Evolutionary conservation across 2,329 filamentous ascomycete genomes (phyloP).

Genomic region (Penicillium italicum): DNA sequence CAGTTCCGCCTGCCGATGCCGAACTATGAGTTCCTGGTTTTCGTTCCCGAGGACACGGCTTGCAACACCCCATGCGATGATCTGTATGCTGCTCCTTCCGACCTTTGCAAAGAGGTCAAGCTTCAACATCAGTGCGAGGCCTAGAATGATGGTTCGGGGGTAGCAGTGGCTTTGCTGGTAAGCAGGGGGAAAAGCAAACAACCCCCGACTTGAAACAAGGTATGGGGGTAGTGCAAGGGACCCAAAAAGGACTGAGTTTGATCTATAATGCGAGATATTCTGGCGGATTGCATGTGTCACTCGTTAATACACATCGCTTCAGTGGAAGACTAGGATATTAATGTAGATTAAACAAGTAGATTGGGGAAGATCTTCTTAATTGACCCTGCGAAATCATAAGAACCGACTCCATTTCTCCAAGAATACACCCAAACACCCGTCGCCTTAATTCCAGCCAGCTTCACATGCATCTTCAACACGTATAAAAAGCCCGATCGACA

Average conservation of each 20-base stretch:
- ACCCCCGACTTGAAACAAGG: too few species aligned
- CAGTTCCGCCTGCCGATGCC: conserved; percentile 41
- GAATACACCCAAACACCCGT: conserved; percentile 26
- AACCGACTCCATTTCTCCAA: conserved; percentile 13
- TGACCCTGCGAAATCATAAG: conserved; percentile 13
- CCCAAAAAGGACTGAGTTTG: neutral
- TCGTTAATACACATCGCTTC: too few species aligned
- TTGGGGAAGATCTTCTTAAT: conserved; percentile 18
- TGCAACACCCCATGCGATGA: conserved; percentile 40
- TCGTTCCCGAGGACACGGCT: conserved; percentile 34
- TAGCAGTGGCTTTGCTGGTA: neutral
- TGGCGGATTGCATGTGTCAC: neutral
- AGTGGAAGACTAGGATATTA: neutral
- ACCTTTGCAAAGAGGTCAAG: conserved; percentile 38
- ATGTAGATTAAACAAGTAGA: conserved; percentile 5
- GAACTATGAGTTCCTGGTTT: conserved; percentile 41
- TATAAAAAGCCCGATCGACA: conserved; percentile 12
- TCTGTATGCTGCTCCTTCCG: conserved; percentile 25
- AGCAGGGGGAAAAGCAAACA: neutral
- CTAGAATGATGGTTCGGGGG: conserved; percentile 10
- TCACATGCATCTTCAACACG: conserved; percentile 22
- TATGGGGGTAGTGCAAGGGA: neutral
- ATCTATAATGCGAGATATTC: neutral
- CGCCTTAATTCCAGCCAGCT: conserved; percentile 19
- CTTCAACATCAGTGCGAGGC: conserved; percentile 29